Evolutionary conservation across 2,329 filamentous ascomycete genomes (phyloP), one percentile per base, ranked within the genome.

Genomic region (Rhynchosporium agropyri): DNA sequence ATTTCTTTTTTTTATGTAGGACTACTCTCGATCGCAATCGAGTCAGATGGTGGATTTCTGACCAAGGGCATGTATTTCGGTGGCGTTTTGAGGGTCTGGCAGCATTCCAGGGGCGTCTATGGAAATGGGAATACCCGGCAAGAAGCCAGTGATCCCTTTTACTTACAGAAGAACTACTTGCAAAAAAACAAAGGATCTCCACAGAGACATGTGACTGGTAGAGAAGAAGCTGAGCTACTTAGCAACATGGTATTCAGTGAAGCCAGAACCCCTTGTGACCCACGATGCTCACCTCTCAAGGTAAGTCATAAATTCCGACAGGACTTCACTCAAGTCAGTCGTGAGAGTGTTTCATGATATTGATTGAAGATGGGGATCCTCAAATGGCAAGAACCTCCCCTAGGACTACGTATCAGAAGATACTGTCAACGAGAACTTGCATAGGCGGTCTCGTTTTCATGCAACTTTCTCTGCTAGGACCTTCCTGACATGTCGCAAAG

Each of bases 21-120:
- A 29, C n/a, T 36, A 20, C 40, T 29, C 33, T n/a, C 28, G 28
- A n/a, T 46, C 40, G 20, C 28, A 28, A 20, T 31, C 13, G 29
- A 33, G 38, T 10, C 40, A 6, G 54, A 46, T 20, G 29, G 54
- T 28, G 29, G 12, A 28, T 12, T 33, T 20, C 26, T 33, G 26
- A 33, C 9, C 9, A 10, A 45, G 40, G 28, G 20, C 54, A 57
- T 33, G 20, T 33, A 36, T 29, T 58, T 10, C 15, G 40, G 20
- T 31, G 58, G 58, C 49, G 49, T 46, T 45, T 46, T 33, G 38
- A 26, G 58, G 20, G 45, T 29, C 9, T 45, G 26, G 45, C 28
- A 59, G 45, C 45, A 43, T 60, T 60, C 15, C 55, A 20, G 36
- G 20, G 58, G 58, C 58, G 58, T 54, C 29, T 60, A n/a, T 45